Evolutionary conservation across 768 basidiomycete genomes (phyloP), one percentile per base, ranked within the genome.

Genomic region (Naematelia encephala): DNA sequence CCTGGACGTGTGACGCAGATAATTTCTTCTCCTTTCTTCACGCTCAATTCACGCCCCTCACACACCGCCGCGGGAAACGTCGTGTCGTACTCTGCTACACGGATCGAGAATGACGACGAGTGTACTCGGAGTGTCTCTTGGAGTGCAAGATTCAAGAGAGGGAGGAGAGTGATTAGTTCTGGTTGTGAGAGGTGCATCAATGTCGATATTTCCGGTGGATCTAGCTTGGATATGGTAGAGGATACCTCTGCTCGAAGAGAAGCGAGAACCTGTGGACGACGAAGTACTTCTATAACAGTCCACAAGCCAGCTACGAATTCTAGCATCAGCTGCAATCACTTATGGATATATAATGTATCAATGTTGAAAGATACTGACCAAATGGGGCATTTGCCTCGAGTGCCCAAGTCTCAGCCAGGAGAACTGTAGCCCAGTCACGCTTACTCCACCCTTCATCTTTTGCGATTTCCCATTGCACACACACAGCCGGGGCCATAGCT

Each of bases 321-420:
- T n/a, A n/a, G n/a, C n/a, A 46, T 46, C 4, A 46, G 44, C 5
- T 51, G 23, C 5, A 21, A 39, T 10, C 23, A 23, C 8, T 30
- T 8, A 22, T 21, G 4, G 10, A 14, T n/a, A n/a, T n/a, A 43
- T 1, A 22, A 4, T 42, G 16, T 10, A 29, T 0, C 1, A 4
- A 12, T n/a, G n/a, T n/a, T n/a, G n/a, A n/a, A n/a, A n/a, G n/a
- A n/a, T n/a, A 29, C 63, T 51, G 29, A 68, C 67, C 62, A 22
- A 60, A 63, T 16, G 65, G 65, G 3, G 65, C 65, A 60, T 68
- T 68, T 2, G 67, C 67, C 28, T 65, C 63, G 8, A 68, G 39
- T 19, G 67, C 67, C 67, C 67, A 68, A 1, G 65, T 48, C 34
- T 62, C 63, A 39, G 44, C 45, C 13, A 68, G 42, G 13, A 65